Conservation (phyloP, 2,329 filamentous ascomycete species). For the Apiospora koreana region DNA sequence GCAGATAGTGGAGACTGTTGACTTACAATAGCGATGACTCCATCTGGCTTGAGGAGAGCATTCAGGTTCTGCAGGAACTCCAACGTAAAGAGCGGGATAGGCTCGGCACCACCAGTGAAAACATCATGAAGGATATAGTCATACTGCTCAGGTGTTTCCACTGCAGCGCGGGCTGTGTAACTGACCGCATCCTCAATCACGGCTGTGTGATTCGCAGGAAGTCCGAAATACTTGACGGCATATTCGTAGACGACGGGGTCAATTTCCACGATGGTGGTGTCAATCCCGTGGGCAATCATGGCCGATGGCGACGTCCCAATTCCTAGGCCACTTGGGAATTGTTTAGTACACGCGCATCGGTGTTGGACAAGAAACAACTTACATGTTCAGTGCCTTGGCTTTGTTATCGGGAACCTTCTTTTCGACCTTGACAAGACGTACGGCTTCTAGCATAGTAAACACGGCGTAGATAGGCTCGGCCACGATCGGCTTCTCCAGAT, state of each 20-base stretch:
- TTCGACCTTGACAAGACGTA: constrained; percentile 71
- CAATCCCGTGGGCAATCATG: constrained; percentile 81
- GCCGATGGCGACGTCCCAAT: constrained; percentile 90
- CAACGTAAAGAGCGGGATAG: constrained; percentile 81
- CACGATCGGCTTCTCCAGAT: constrained; percentile 53
- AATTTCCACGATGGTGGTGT: constrained; percentile 93
- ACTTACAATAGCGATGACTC: constrained; percentile 84
- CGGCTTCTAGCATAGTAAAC: constrained; percentile 94
- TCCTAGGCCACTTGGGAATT: constrained; percentile 70
- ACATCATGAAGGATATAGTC: constrained; percentile 98
- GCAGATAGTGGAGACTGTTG: neutral
- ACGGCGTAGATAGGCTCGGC: constrained; percentile 91
- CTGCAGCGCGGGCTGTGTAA: constrained; percentile 57
- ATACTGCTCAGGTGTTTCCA: constrained; percentile 54
- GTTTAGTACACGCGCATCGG: constrained; percentile 17
- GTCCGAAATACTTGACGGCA: constrained; percentile 78
- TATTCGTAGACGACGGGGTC: constrained; percentile 87
- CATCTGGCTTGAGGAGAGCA: constrained; percentile 71
- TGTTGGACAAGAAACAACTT: constrained; percentile 37
- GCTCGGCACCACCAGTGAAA: constrained; percentile 94
- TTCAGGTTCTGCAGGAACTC: constrained; percentile 77
- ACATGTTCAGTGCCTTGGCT: constrained; percentile 84
- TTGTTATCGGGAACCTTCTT: constrained; percentile 59
- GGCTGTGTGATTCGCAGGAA: constrained; percentile 76
- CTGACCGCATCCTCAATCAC: constrained; percentile 79